phyloP scores from a whole-genome alignment of 2,329 filamentous ascomycete species.

The Xylaria sp. region DNA sequence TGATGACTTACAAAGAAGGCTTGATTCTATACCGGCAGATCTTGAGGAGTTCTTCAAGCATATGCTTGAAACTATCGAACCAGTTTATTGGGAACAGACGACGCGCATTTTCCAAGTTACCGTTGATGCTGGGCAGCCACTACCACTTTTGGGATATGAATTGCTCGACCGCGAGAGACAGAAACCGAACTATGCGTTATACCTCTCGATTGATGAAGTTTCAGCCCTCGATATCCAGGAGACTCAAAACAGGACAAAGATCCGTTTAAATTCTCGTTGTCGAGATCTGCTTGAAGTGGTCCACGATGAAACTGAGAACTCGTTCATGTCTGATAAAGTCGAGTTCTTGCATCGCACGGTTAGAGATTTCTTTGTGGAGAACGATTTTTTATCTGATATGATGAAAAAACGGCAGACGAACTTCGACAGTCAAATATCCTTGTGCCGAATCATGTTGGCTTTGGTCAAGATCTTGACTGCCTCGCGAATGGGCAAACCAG shows the following conservation, averaged over 20 bases:
- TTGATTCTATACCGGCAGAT: conserved; percentile 34
- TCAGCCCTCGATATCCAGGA: neutral
- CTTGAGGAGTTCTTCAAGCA: conserved; percentile 39
- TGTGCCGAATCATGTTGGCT: neutral
- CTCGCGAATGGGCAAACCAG: neutral
- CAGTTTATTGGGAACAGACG: conserved; percentile 21
- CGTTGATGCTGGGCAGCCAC: neutral
- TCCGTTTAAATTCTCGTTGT: neutral
- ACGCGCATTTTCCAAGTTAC: neutral
- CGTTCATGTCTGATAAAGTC: neutral
- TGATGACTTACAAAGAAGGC: conserved; percentile 27
- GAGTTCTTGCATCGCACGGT: neutral
- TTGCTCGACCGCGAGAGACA: neutral
- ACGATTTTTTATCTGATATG: neutral
- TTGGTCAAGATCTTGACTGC: neutral
- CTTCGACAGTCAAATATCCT: neutral
- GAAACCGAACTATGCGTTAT: neutral
- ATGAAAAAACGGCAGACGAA: neutral
- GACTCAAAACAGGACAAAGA: neutral
- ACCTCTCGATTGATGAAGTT: neutral
- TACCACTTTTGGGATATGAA: neutral
- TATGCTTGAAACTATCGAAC: conserved; percentile 36
- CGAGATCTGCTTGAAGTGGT: neutral
- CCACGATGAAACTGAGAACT: neutral
- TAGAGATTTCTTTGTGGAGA: neutral